Conservation (phyloP, 495 filamentous ascomycete genomes). For the Aspergillus nidulans region DNA sequence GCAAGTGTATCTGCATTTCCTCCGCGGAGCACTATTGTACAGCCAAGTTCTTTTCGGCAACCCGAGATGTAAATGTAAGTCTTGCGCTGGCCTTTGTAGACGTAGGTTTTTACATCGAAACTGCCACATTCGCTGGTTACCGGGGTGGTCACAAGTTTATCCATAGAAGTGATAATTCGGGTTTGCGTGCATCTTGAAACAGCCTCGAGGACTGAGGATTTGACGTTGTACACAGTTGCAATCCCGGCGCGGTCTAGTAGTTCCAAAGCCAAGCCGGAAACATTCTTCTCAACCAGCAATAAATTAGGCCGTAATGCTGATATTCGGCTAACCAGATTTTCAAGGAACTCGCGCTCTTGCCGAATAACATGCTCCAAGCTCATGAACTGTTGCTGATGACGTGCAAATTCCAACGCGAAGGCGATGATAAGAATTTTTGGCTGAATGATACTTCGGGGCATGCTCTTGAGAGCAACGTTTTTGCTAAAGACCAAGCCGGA, state of each 20-base stretch:
- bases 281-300: conserved; percentile 81
- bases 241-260: conserved; percentile 84
- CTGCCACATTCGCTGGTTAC: conserved; percentile 73
- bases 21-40: conserved; percentile 91
- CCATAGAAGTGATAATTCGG: conserved; percentile 87
- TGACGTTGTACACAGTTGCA: conserved; percentile 92
- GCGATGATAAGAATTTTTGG: conserved; percentile 90
- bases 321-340: conserved; percentile 91
- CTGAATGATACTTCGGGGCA: conserved; percentile 78
- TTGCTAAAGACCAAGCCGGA: conserved; percentile 97
- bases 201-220: conserved; percentile 89
- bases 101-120: conserved; percentile 93
- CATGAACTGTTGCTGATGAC: conserved; percentile 96
- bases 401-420: conserved; percentile 93
- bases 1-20: conserved; percentile 63
- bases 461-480: conserved; percentile 91
- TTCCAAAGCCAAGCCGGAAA: conserved; percentile 84
- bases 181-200: conserved; percentile 89
- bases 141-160: conserved; percentile 83
- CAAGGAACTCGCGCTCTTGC: conserved; percentile 91
- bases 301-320: conserved; percentile 76
- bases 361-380: conserved; percentile 95
- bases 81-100: conserved; percentile 76
- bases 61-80: conserved; percentile 95
- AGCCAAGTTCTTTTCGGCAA: conserved; percentile 87